These are phyloP conservation scores for Macrophomina phaseolina DNA, from an alignment of 2,329 filamentous ascomycete genomes.

Conservation along the genomic window DNA sequence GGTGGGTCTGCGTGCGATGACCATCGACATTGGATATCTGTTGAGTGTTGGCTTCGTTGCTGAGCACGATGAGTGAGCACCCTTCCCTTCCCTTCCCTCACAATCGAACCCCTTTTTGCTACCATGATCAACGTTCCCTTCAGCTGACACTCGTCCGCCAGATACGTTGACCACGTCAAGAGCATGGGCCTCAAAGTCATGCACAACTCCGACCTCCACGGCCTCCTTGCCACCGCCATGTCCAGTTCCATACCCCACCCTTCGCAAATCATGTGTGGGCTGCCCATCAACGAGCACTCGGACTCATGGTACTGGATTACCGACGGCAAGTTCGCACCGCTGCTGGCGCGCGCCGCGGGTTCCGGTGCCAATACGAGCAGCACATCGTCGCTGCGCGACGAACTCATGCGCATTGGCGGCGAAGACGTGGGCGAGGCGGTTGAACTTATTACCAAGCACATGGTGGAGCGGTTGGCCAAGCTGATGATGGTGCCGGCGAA, in stretches of 20 bases:
- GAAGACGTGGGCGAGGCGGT: neutral
- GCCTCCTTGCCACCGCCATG: constrained; percentile 14
- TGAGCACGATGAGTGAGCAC: neutral
- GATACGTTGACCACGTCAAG: neutral
- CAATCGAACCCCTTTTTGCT: no score
- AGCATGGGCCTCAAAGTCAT: constrained; percentile 7
- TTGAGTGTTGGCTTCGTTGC: constrained; percentile 51
- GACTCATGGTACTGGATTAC: constrained; percentile 14
- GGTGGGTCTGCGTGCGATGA: neutral
- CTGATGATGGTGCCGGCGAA: neutral
- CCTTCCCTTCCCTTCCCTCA: no score
- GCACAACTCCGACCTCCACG: constrained; percentile 17
- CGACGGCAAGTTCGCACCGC: neutral
- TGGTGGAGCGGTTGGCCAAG: constrained; percentile 1
- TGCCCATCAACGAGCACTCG: constrained; percentile 9
- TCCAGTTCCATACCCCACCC: neutral
- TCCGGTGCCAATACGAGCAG: neutral
- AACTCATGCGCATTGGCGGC: neutral
- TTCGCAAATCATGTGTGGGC: constrained; percentile 8
- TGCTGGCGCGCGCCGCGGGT: neutral
- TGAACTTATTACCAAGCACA: neutral
- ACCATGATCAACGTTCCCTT: no score
- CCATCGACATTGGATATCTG: constrained; percentile 48
- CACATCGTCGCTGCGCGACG: neutral
- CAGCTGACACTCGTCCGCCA: no score